Percentiles rank a stretch among this genome's conserved stretches.
These are phyloP conservation scores for Trichothecium roseum DNA, from an alignment of 2,329 filamentous ascomycete genomes.

Conservation along the genomic window DNA sequence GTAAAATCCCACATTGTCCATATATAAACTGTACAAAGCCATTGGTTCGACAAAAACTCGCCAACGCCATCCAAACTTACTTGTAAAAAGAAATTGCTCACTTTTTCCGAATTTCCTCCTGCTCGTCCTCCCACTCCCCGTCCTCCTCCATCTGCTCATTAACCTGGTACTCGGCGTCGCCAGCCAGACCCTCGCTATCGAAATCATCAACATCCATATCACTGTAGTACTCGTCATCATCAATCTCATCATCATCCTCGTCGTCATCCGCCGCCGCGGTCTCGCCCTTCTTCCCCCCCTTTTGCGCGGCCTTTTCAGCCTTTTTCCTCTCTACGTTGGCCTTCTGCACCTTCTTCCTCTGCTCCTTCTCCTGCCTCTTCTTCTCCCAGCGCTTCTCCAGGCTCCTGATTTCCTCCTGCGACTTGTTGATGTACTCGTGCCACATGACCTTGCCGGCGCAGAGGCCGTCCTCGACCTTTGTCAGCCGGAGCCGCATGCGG, in stretches of 20 bases:
- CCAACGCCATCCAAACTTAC: too few species aligned
- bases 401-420: slow-evolving; percentile 62
- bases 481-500: slow-evolving; percentile 76
- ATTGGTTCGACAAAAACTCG: too few species aligned
- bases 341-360: slow-evolving; percentile 69
- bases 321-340: slow-evolving; percentile 87
- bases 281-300: slow-evolving; percentile 23
- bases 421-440: slow-evolving; percentile 92
- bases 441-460: slow-evolving; percentile 90
- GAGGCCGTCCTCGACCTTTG: slow-evolving; percentile 92
- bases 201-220: slow-evolving; percentile 37
- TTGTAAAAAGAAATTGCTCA: too few species aligned
- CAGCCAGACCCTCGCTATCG: slow-evolving; percentile 40
- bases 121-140: slow-evolving; percentile 42
- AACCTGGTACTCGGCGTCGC: slow-evolving; percentile 36
- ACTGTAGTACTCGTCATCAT: slow-evolving; percentile 32
- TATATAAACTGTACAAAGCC: too few species aligned
- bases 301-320: slow-evolving; percentile 28
- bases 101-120: slow-evolving; percentile 23
- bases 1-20: too few species aligned
- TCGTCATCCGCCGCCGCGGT: slow-evolving; percentile 23
- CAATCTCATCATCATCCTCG: slow-evolving; percentile 26
- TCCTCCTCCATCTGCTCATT: slow-evolving; percentile 39
- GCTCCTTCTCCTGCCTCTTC: slow-evolving; percentile 70
- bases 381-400: slow-evolving; percentile 78